A percentile compares a stretch with the other conserved stretches of the same genome.
phyloP scores from a whole-genome alignment of 805 yeast genomes.

The Hanseniaspora valbyensis region DNA sequence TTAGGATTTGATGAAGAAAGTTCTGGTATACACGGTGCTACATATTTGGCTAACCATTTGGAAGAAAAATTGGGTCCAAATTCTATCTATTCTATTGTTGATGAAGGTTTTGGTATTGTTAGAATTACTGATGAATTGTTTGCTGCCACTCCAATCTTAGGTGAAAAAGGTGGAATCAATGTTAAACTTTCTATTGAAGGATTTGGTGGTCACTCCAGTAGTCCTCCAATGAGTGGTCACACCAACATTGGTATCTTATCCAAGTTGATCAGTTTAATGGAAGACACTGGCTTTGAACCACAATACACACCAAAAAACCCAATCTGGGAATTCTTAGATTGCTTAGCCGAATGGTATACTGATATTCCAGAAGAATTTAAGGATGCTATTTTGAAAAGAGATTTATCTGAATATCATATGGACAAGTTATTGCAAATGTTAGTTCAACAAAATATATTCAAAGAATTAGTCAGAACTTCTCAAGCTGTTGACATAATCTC shows the following conservation, averaged over 20 bases:
- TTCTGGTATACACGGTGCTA: constrained; percentile 54
- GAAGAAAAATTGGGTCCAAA: constrained; percentile 48
- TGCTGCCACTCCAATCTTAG: constrained; percentile 45
- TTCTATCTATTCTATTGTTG: constrained; percentile 53
- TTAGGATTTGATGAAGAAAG: constrained; percentile 78
- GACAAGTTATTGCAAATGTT: constrained; percentile 26
- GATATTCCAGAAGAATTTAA: constrained; percentile 21
- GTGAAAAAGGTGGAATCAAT: constrained; percentile 53
- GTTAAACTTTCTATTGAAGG: constrained; percentile 41
- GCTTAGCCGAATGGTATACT: constrained; percentile 45
- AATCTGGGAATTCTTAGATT: constrained; percentile 42
- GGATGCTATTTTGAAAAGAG: constrained; percentile 29
- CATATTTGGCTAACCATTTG: constrained; percentile 35
- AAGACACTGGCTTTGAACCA: constrained; percentile 40
- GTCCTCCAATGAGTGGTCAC: constrained; percentile 56
- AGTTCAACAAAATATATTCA: constrained; percentile 17
- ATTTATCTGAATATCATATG: constrained; percentile 30
- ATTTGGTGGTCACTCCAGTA: constrained; percentile 70
- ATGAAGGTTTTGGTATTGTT: constrained; percentile 45
- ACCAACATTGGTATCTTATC: constrained; percentile 68
- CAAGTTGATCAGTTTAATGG: constrained; percentile 46
- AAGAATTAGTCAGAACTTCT: constrained; percentile 45
- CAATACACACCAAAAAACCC: constrained; percentile 48
- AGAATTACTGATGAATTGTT: constrained; percentile 35
- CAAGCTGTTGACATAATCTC: constrained; percentile 56